Evolutionary conservation across 768 basidiomycete species (phyloP).

Genomic region (Naganishia kalamii): DNA sequence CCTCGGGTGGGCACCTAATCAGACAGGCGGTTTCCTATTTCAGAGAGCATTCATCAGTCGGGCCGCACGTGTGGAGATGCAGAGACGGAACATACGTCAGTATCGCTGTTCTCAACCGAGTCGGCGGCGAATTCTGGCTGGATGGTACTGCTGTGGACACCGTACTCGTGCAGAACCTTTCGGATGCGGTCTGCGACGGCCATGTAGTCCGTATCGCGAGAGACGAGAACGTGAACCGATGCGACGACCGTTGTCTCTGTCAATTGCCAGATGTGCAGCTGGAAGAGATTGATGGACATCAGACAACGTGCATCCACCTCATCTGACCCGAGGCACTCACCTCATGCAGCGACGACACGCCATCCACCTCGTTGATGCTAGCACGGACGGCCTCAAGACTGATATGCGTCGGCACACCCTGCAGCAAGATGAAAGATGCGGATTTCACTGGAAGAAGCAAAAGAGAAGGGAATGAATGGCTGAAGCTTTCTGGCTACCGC

Average conservation of each 20-base stretch:
- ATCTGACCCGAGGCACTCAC: conserved; percentile 1
- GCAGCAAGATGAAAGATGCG: conserved; percentile 88
- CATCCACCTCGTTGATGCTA: conserved; percentile 74
- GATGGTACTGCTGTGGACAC: conserved; percentile 90
- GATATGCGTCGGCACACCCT: conserved; percentile 83
- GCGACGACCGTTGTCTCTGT: conserved; percentile 92
- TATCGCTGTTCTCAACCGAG: conserved; percentile 1
- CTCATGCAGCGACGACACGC: conserved; percentile 75
- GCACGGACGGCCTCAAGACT: conserved; percentile 79
- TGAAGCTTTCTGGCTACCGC: background rate
- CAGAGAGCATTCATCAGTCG: background rate
- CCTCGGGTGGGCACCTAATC: conserved; percentile 44
- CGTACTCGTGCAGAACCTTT: conserved; percentile 74
- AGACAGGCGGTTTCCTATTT: conserved; percentile 38
- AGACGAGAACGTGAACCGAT: conserved; percentile 86
- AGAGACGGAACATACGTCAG: background rate
- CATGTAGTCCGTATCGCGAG: conserved; percentile 82
- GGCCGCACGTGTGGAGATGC: background rate
- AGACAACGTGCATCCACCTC: background rate
- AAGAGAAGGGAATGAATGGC: no score
- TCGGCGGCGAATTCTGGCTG: conserved; percentile 62
- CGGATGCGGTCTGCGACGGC: conserved; percentile 75
- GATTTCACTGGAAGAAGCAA: conserved; percentile 55
- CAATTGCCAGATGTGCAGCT: conserved; percentile 95
- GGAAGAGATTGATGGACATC: conserved; percentile 37